Evolutionary conservation across 257 asterid species (phyloP).

Genomic region (Perilla frutescens): DNA sequence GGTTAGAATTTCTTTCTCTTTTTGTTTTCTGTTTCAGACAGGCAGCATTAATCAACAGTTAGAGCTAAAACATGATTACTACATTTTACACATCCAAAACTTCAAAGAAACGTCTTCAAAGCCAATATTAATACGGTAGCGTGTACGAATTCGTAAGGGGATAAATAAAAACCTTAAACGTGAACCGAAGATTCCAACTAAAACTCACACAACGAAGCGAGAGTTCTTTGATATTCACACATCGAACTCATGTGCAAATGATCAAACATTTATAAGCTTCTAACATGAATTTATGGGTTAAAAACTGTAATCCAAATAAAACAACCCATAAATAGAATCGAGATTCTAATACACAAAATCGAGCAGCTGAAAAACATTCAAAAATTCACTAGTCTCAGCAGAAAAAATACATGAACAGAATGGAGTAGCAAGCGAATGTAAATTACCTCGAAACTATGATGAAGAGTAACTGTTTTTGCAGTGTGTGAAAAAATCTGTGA

Average conservation of each 20-base stretch:
- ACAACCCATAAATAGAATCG: not conserved
- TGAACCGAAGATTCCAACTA: constrained; percentile 4
- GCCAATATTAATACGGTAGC: not conserved
- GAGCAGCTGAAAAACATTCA: constrained; percentile 16
- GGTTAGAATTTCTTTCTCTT: not conserved
- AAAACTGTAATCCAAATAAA: not conserved
- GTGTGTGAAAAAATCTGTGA: not conserved
- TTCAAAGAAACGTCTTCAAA: not conserved
- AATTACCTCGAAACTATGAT: constrained; percentile 7
- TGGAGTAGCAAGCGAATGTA: not conserved
- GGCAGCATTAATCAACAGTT: not conserved
- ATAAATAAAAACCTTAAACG: too few species aligned
- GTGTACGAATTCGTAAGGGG: not conserved
- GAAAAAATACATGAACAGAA: not conserved
- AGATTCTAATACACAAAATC: not conserved
- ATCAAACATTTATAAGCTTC: constrained; percentile 26
- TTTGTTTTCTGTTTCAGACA: not conserved
- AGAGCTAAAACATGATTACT: not conserved
- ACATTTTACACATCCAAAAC: not conserved
- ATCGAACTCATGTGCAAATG: constrained; percentile 3
- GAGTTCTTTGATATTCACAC: not conserved
- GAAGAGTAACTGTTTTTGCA: not conserved
- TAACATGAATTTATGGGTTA: not conserved
- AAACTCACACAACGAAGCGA: not conserved
- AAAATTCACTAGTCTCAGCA: constrained; percentile 11